phyloP scores from a whole-genome alignment of 768 basidiomycete genomes.

The Dictyophora rubrovolvata region DNA sequence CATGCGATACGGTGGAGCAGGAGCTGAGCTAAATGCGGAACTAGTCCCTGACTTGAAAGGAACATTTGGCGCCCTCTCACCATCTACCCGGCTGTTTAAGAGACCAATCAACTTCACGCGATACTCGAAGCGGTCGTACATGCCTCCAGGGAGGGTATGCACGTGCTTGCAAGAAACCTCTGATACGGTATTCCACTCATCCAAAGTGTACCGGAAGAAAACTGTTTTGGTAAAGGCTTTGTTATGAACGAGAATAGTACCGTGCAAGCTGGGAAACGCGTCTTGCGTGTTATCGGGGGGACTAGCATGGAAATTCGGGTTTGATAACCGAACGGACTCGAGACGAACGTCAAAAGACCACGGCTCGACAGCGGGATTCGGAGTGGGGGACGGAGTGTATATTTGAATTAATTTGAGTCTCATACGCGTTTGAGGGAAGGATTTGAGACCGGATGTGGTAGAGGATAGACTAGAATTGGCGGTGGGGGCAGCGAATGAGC shows the following conservation, averaged over 20 bases:
- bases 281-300: neutral
- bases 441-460: neutral
- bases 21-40: constrained; percentile 43
- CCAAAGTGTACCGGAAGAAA: constrained; percentile 84
- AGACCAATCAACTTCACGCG: constrained; percentile 27
- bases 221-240: constrained; percentile 82
- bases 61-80: neutral
- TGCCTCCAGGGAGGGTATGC: constrained; percentile 27
- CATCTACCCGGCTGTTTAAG: neutral
- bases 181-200: constrained; percentile 92
- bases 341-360: constrained; percentile 7
- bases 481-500: neutral
- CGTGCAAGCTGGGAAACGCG: constrained; percentile 39
- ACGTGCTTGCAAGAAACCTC: constrained; percentile 78
- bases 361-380: neutral
- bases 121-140: constrained; percentile 69
- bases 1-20: constrained; percentile 70
- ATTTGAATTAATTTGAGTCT: neutral
- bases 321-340: neutral
- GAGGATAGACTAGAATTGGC: neutral
- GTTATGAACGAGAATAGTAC: constrained; percentile 72
- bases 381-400: neutral
- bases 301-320: neutral
- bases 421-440: neutral
- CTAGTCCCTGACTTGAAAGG: neutral